Conservation (phyloP, 345 rosid genomes). For the Lepidium africanum region DNA sequence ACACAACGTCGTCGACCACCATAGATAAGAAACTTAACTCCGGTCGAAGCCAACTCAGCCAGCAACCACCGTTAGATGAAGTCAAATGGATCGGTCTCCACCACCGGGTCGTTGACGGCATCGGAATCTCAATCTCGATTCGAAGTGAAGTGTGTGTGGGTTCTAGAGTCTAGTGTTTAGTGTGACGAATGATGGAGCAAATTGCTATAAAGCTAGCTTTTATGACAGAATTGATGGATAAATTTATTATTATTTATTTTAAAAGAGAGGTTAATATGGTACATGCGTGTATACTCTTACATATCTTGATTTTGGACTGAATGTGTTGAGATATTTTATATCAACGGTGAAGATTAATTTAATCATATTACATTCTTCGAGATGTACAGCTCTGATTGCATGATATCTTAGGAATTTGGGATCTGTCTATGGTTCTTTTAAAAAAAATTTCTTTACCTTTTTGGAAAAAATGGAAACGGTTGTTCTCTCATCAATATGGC, state of each 20-base stretch:
- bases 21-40: constrained; percentile 40
- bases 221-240: constrained; percentile 7
- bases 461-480: not conserved
- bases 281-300: not conserved
- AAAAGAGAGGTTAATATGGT: not conserved
- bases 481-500: not conserved
- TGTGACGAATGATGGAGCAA: not conserved
- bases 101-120: constrained; percentile 38
- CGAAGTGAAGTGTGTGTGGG: not conserved
- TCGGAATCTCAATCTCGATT: not conserved
- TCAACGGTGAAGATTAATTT: not conserved
- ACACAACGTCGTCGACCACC: constrained; percentile 54
- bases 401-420: not conserved
- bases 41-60: constrained; percentile 26
- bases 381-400: constrained; percentile 2
- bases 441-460: not conserved
- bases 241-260: too few relatives aligned
- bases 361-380: not conserved
- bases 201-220: not conserved
- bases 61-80: constrained; percentile 7
- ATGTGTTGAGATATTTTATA: not conserved
- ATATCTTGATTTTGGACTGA: not conserved
- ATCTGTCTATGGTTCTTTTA: not conserved
- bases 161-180: not conserved
- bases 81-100: constrained; percentile 1